A percentile compares a stretch with the other conserved stretches of the same genome.
These are phyloP conservation scores for Gyromitra esculenta DNA, from an alignment of 2,329 filamentous ascomycete species.

Conservation along the genomic window DNA sequence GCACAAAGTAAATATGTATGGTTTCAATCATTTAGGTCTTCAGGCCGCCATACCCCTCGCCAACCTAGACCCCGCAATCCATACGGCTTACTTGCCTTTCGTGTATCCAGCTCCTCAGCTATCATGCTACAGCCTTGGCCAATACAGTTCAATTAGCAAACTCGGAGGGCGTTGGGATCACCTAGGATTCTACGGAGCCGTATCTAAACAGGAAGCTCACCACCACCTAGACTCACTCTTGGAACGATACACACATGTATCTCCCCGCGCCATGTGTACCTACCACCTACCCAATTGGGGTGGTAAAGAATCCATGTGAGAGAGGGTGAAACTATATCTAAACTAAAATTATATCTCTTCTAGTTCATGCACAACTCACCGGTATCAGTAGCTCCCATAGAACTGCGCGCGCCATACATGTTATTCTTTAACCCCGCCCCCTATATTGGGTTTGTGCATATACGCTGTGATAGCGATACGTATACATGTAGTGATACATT, in stretches of 20 bases:
- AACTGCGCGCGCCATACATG: no score
- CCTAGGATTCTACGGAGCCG: not conserved
- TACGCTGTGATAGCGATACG: not conserved
- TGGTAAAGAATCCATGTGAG: not conserved
- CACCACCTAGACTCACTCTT: not conserved
- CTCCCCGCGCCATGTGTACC: not conserved
- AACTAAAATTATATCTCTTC: constrained; percentile 3
- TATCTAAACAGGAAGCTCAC: constrained; percentile 29
- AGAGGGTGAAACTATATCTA: not conserved
- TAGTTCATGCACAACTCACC: not conserved
- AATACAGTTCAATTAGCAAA: not conserved
- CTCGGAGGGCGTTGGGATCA: not conserved
- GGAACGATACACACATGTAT: not conserved
- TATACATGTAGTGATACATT: not conserved
- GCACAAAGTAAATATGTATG: no score
- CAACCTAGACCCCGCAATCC: not conserved
- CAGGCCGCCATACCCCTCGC: not conserved
- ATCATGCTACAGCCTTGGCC: not conserved
- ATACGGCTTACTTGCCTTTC: not conserved
- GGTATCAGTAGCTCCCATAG: not conserved
- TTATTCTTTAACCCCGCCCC: no score
- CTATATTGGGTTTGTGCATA: not conserved
- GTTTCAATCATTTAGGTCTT: not conserved
- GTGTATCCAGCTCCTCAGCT: not conserved
- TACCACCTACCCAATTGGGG: constrained; percentile 8